Conservation (phyloP, 2,329 filamentous ascomycete genomes). For the Pyricularia sp. region DNA sequence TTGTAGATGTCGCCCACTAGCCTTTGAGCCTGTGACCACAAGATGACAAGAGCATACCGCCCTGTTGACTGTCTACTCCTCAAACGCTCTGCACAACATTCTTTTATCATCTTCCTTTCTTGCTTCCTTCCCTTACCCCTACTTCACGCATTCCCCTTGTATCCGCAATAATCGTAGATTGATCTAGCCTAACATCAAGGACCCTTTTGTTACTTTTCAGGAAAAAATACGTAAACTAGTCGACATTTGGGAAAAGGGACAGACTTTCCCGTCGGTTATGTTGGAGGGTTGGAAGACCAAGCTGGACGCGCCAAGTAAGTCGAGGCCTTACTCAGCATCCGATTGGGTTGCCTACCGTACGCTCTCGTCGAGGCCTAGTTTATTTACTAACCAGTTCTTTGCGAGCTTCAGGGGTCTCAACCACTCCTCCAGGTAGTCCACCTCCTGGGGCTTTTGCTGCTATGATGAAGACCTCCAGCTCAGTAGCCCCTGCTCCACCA, state of each 20-base stretch:
- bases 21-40: background rate
- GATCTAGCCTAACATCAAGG: conserved; percentile 1
- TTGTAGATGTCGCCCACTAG: background rate
- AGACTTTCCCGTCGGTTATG: conserved; percentile 77
- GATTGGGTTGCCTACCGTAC: background rate
- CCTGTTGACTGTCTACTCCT: conserved; percentile 1
- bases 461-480: conserved; percentile 15
- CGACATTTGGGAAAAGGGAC: conserved; percentile 95
- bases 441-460: conserved; percentile 35
- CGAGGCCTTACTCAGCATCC: conserved; percentile 5
- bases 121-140: background rate
- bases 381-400: background rate
- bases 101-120: background rate
- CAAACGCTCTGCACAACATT: background rate
- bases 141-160: background rate
- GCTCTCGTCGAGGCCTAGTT: background rate
- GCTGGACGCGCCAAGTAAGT: conserved; percentile 43
- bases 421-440: conserved; percentile 60
- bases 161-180: background rate
- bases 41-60: background rate
- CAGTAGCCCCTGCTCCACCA: conserved; percentile 19
- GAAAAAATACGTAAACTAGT: conserved; percentile 93
- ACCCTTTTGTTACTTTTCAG: conserved; percentile 28
- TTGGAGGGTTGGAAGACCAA: conserved; percentile 77
- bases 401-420: conserved; percentile 50